Base-by-base conservation (phyloP, 495 filamentous ascomycete species). In the Diplogelasinospora grovesii region DNA sequence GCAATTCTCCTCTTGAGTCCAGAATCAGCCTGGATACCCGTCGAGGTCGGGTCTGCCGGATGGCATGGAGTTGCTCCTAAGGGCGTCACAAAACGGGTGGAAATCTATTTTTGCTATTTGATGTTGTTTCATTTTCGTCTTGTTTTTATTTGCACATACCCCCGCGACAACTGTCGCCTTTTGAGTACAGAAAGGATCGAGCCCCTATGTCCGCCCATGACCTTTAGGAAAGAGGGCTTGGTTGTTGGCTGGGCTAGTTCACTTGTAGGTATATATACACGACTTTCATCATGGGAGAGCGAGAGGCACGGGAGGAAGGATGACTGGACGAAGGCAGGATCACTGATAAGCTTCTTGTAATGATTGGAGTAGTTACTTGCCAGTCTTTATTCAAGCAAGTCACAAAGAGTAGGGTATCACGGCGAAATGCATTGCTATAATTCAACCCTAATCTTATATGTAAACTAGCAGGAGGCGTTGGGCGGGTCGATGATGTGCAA, bases 281-380 rank as follows among this genome's bases (percentile, higher is more conserved):
- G 33, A 7, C 33, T 22, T 36, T 36, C 9, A 22, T 19, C 33
- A 23, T 22, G 10, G 16, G n/a, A 15, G 28, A 13, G 25, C 9
- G 13, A 27, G 25, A 34, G 31, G 31, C 27, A 34, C 31, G 5
- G 13, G 13, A 18, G 11, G 31, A 13, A 27, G 25, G 25, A 27
- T 24, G 14, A 36, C 31, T 34, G 22, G 22, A 25, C 29, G 39
- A 19, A 21, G 39, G 28, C 30, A 24, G 41, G 23, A 27, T 25
- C 13, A 39, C 25, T 36, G 25, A 40, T 48, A 25, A 41, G 39
- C 18, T 18, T 29, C 21, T 32, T 49, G 28, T 52, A 49, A 49
- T 53, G 53, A 43, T 48, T 45, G 40, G 42, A 52, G 26, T 23
- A 11, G 29, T n/a, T n/a, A n/a, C n/a, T n/a, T n/a, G n/a, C n/a